These are phyloP conservation scores for Phaffomyces thermotolerans DNA, from an alignment of 805 yeast genomes.

Conservation along the genomic window DNA sequence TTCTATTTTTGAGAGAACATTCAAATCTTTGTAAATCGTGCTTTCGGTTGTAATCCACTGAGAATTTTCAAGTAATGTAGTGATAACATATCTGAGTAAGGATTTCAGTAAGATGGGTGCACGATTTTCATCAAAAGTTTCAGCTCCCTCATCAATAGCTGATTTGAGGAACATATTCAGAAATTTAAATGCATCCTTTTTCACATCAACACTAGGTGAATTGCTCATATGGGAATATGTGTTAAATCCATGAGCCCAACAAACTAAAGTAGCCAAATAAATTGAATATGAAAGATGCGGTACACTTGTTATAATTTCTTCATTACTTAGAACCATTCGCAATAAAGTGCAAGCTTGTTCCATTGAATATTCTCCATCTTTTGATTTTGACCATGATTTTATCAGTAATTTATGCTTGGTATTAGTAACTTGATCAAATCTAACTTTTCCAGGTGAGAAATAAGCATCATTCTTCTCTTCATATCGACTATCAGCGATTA, in stretches of 20 bases:
- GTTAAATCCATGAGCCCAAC: constrained; percentile 14
- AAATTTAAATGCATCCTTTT: neutral
- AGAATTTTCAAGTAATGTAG: neutral
- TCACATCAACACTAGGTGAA: neutral
- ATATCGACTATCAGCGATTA: neutral
- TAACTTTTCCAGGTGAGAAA: constrained; percentile 3
- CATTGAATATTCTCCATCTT: constrained; percentile 21
- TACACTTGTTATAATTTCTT: constrained; percentile 16
- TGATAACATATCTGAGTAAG: neutral
- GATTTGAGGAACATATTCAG: neutral
- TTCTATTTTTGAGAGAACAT: neutral
- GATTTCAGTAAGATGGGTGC: neutral
- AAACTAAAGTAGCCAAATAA: constrained; percentile 14
- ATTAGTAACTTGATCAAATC: constrained; percentile 11
- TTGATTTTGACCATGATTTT: constrained; percentile 23
- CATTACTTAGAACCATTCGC: constrained; percentile 21
- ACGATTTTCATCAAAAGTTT: neutral
- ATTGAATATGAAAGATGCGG: constrained; percentile 21
- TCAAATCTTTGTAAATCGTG: neutral
- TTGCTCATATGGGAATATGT: neutral
- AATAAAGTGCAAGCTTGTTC: constrained; percentile 24
- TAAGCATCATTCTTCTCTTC: neutral
- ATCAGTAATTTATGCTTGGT: constrained; percentile 13
- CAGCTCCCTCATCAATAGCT: neutral
- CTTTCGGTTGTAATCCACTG: neutral